Evolutionary conservation across 1,139 yeast genomes (phyloP).

Genomic region (Protomyces arabidopsidicola): DNA sequence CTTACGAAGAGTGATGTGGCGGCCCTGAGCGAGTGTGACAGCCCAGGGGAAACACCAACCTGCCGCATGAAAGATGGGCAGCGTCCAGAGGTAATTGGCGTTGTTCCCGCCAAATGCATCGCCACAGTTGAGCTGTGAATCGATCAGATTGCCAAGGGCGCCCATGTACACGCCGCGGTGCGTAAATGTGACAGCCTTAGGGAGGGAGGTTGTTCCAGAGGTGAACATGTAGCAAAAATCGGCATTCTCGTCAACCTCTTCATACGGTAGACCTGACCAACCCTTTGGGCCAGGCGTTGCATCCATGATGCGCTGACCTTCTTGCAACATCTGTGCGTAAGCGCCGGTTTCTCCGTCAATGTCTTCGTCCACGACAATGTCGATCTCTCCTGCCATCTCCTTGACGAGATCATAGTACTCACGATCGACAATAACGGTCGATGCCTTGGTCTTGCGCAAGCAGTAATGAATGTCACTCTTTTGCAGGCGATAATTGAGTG

Average conservation of each 20-base stretch:
- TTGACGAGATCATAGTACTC: conserved; percentile 39
- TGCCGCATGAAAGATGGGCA: conserved; percentile 44
- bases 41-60: conserved; percentile 45
- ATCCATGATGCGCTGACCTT: conserved; percentile 34
- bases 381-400: conserved; percentile 28
- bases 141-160: conserved; percentile 40
- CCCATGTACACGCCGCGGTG: conserved; percentile 46
- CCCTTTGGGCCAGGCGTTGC: conserved; percentile 29
- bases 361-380: conserved; percentile 38
- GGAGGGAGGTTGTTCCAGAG: conserved; percentile 72
- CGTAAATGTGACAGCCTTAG: conserved; percentile 66
- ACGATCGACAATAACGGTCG: conserved; percentile 39
- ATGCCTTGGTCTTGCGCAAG: conserved; percentile 40
- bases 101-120: conserved; percentile 37
- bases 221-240: conserved; percentile 48
- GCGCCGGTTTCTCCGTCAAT: conserved; percentile 34
- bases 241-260: conserved; percentile 38
- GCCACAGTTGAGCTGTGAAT: conserved; percentile 39
- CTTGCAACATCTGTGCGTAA: conserved; percentile 36
- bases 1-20: conserved; percentile 42
- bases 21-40: conserved; percentile 43
- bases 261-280: conserved; percentile 36
- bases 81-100: conserved; percentile 42
- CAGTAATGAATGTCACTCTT: conserved; percentile 39
- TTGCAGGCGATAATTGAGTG: conserved; percentile 41